phyloP scores from a whole-genome alignment of 225 moss, liverwort and hornwort genomes.

The Sphagnum contortum region DNA sequence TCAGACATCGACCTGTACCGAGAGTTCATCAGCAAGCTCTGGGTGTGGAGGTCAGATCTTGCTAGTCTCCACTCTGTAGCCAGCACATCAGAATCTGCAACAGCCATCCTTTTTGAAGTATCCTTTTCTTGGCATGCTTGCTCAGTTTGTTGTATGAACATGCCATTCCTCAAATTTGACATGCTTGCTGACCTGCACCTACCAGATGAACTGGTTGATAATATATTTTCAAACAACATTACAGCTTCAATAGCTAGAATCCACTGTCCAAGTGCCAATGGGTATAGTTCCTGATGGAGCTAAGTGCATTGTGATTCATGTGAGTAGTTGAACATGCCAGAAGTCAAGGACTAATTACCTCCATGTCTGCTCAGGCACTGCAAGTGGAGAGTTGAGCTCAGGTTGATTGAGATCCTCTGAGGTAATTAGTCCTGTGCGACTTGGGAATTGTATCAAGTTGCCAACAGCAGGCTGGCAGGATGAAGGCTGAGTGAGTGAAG shows the following conservation, averaged over 20 bases:
- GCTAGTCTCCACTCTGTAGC: constrained; percentile 10
- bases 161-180: constrained; percentile 15
- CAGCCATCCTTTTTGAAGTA: constrained; percentile 1
- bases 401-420: constrained; percentile 2
- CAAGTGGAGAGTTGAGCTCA: neutral
- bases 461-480: no score
- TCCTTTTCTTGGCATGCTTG: constrained; percentile 2
- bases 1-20: constrained; percentile 14
- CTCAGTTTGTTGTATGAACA: constrained; percentile 9
- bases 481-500: no score
- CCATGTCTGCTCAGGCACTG: neutral
- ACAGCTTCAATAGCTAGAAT: no score
- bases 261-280: no score
- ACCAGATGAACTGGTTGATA: neutral
- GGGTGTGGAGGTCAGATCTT: neutral
- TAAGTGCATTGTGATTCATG: no score
- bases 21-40: neutral
- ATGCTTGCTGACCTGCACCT: constrained; percentile 7
- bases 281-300: no score
- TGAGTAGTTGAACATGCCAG: no score
- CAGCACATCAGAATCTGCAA: neutral
- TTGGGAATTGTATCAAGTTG: neutral
- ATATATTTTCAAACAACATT: no score
- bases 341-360: neutral
- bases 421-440: neutral